phyloP scores from a whole-genome alignment of 2,329 filamentous ascomycete genomes.

The Claviceps sp. region DNA sequence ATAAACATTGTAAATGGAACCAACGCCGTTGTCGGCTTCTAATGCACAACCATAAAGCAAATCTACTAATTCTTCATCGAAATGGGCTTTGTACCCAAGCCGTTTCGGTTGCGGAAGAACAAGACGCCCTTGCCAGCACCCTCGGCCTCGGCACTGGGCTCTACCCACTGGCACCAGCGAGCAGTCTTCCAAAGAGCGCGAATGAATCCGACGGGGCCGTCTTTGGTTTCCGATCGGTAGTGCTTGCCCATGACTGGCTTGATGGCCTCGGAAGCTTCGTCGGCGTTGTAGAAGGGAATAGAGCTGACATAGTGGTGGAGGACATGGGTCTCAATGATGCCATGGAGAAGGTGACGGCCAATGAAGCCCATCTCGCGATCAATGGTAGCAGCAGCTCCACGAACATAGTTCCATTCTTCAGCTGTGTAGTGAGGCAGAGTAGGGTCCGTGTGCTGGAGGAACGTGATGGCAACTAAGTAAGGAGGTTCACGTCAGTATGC shows the following conservation, averaged over 20 bases:
- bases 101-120: slow-evolving; percentile 94
- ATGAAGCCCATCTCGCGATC: slow-evolving; percentile 97
- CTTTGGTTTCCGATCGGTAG: slow-evolving; percentile 74
- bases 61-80: slow-evolving; percentile 10
- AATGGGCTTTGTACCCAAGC: slow-evolving; percentile 48
- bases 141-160: slow-evolving; percentile 69
- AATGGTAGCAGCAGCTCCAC: slow-evolving; percentile 88
- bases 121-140: slow-evolving; percentile 74
- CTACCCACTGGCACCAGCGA: slow-evolving; percentile 92
- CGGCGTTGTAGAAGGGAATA: slow-evolving; percentile 94
- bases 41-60: not conserved
- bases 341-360: slow-evolving; percentile 79
- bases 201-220: slow-evolving; percentile 71
- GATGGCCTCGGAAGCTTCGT: slow-evolving; percentile 89
- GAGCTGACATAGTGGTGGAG: slow-evolving; percentile 94
- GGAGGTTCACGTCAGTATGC: not conserved
- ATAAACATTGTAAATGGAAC: not conserved
- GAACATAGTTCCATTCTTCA: slow-evolving; percentile 81
- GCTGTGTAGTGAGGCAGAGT: slow-evolving; percentile 83
- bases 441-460: slow-evolving; percentile 92
- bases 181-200: slow-evolving; percentile 67
- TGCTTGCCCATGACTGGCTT: slow-evolving; percentile 89
- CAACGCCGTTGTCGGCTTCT: slow-evolving; percentile 2
- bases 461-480: slow-evolving; percentile 80
- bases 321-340: slow-evolving; percentile 95